Evolutionary conservation across 2,329 filamentous ascomycete genomes (phyloP).

Genomic region (Bipolaris gigantea): DNA sequence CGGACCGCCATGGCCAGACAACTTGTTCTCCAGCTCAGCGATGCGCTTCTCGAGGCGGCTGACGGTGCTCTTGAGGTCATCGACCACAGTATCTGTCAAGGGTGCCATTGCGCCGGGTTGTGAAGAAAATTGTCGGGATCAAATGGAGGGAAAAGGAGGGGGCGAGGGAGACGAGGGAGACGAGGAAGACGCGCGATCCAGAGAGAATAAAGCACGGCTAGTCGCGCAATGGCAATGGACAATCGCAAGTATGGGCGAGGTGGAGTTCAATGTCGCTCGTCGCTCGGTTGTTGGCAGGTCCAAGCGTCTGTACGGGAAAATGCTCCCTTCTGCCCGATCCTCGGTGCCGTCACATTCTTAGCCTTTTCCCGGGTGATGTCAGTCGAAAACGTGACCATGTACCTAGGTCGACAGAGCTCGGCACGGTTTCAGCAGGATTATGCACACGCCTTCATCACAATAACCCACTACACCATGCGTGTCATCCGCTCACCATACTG

Average conservation of each 20-base stretch:
- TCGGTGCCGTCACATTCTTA: slow-evolving; percentile 9
- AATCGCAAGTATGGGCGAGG: slow-evolving; percentile 13
- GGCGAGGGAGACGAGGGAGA: slow-evolving; percentile 12
- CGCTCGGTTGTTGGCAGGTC: slow-evolving; percentile 14
- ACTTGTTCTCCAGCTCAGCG: slow-evolving; percentile 76
- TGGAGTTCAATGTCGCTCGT: slow-evolving; percentile 13
- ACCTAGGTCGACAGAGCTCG: background rate
- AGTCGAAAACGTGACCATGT: slow-evolving; percentile 2
- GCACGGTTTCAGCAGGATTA: background rate
- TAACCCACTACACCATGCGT: background rate
- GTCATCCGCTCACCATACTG: background rate
- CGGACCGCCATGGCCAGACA: slow-evolving; percentile 49
- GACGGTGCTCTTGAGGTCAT: slow-evolving; percentile 82
- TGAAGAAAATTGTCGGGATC: slow-evolving; percentile 10
- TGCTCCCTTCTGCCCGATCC: slow-evolving; percentile 16
- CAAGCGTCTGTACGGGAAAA: slow-evolving; percentile 19
- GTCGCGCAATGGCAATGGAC: slow-evolving; percentile 28
- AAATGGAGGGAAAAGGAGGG: slow-evolving; percentile 10
- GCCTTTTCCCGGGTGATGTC: slow-evolving; percentile 8
- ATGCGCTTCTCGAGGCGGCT: slow-evolving; percentile 83
- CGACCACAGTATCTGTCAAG: slow-evolving; percentile 76
- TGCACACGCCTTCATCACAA: background rate
- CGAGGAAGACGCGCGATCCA: slow-evolving; percentile 22
- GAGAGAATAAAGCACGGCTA: slow-evolving; percentile 14
- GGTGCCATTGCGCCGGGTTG: slow-evolving; percentile 71